A percentile compares a stretch with the other conserved stretches of the same genome.
These are phyloP conservation scores for Podaxis sp. DNA, from an alignment of 768 basidiomycete species.

Conservation along the genomic window DNA sequence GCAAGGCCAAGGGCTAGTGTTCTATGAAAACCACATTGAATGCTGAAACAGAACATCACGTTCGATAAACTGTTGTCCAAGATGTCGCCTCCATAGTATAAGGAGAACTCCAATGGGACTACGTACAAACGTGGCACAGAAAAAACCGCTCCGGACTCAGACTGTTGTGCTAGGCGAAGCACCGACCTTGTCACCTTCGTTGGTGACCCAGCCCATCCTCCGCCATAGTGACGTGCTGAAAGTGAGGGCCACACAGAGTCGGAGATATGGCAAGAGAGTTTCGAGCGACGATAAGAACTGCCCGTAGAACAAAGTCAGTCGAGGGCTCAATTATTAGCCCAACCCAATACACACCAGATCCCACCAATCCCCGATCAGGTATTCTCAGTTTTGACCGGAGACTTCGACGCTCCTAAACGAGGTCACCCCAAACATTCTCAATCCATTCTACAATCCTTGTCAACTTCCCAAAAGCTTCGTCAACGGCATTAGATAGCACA, in stretches of 20 bases:
- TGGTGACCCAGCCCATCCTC: no score
- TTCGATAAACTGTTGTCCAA: neutral
- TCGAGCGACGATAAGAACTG: neutral
- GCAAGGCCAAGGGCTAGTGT: neutral
- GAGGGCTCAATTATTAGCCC: neutral
- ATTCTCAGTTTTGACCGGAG: neutral
- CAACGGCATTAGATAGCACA: conserved; percentile 40
- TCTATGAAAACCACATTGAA: neutral
- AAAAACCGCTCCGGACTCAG: neutral
- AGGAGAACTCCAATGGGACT: neutral
- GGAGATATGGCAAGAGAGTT: neutral
- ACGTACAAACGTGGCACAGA: neutral
- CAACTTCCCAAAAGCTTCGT: conserved; percentile 37
- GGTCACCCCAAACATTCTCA: conserved; percentile 49
- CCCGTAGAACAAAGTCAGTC: neutral
- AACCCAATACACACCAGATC: neutral
- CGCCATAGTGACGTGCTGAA: no score
- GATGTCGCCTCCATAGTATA: neutral
- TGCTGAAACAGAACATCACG: neutral
- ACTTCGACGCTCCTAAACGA: conserved; percentile 18
- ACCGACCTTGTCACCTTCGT: neutral
- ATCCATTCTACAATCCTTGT: conserved; percentile 47
- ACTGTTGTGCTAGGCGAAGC: neutral
- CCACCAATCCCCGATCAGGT: neutral
- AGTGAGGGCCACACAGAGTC: no score